phyloP scores from a whole-genome alignment of 805 yeast species.

The Saccharomycopsis malanga region DNA sequence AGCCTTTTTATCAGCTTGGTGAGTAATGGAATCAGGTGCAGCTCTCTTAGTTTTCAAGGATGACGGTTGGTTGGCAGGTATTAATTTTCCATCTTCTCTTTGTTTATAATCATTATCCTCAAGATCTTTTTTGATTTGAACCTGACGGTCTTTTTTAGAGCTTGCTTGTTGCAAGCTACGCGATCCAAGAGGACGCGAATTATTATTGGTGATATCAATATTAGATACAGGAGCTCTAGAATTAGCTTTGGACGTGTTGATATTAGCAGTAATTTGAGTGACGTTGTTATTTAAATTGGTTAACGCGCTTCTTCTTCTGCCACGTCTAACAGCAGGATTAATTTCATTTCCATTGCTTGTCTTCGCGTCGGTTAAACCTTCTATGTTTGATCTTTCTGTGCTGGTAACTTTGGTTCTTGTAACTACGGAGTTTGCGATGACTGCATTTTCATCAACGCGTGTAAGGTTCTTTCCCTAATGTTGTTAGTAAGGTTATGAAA shows the following conservation, averaged over 20 bases:
- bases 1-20: conserved; percentile 14
- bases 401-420: not conserved
- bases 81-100: conserved; percentile 22
- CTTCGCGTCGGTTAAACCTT: not conserved
- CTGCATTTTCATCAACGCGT: not conserved
- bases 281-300: conserved; percentile 1
- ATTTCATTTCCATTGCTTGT: not conserved
- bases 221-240: too few relatives aligned
- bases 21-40: conserved; percentile 7
- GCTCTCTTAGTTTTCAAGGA: conserved; percentile 23
- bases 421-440: not conserved
- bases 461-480: conserved; percentile 1
- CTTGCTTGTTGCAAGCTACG: not conserved
- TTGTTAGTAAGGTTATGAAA: too few relatives aligned
- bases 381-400: not conserved
- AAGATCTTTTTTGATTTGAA: conserved; percentile 6
- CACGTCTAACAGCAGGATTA: not conserved
- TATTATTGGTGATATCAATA: not conserved
- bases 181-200: not conserved
- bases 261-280: not conserved
- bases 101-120: conserved; percentile 21
- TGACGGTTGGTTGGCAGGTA: conserved; percentile 4
- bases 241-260: not conserved
- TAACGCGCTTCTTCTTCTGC: not conserved
- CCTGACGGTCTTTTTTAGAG: conserved; percentile 2